These are phyloP conservation scores for Pichia sp. DNA, from an alignment of 1,139 yeast species.

Conservation along the genomic window DNA sequence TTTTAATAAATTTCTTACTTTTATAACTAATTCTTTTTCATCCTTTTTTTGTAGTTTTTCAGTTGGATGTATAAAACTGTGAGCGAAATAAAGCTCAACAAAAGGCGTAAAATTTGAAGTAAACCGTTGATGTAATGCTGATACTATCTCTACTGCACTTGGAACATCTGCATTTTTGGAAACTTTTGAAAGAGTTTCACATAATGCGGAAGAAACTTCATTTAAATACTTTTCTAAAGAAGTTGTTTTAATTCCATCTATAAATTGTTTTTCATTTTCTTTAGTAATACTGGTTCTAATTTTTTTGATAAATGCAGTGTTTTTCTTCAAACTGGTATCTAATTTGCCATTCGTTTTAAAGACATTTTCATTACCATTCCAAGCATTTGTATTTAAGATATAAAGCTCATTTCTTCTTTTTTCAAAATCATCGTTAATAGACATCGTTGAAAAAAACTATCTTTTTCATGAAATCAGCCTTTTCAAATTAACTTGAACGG, in stretches of 20 bases:
- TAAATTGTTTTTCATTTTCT: constrained; percentile 38
- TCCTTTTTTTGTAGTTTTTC: constrained; percentile 34
- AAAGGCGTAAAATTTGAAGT: constrained; percentile 44
- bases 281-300: constrained; percentile 51
- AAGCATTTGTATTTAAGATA: constrained; percentile 42
- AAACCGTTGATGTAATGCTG: constrained; percentile 77
- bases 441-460: constrained; percentile 5
- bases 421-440: constrained; percentile 16
- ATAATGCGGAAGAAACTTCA: constrained; percentile 58
- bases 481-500: not conserved
- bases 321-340: constrained; percentile 78
- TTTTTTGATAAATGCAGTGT: constrained; percentile 74
- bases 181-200: constrained; percentile 56
- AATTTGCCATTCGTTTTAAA: constrained; percentile 33
- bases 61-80: constrained; percentile 14
- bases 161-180: constrained; percentile 52
- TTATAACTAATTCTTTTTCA: constrained; percentile 35
- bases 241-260: constrained; percentile 57
- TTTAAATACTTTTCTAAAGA: constrained; percentile 72
- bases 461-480: not conserved
- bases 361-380: constrained; percentile 42
- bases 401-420: constrained; percentile 34
- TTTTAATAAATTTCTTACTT: constrained; percentile 47
- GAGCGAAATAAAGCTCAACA: constrained; percentile 43
- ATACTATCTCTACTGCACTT: constrained; percentile 62